Percentiles rank a stretch among this genome's conserved stretches.
Evolutionary conservation across 164 flowering plant species (phyloP).

Genomic region (Warburgia ugandensis): DNA sequence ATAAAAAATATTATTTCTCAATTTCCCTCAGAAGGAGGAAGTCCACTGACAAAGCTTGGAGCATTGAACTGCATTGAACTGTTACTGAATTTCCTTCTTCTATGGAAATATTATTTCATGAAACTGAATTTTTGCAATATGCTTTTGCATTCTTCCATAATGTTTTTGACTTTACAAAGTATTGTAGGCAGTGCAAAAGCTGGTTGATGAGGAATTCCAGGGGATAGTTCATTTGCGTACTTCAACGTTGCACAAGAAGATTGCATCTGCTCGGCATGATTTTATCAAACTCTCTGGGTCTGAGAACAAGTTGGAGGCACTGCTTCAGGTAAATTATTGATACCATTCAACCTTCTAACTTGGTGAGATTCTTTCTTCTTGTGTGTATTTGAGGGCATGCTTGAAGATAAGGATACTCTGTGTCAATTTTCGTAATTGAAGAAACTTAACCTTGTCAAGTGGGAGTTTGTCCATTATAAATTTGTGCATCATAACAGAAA

Average conservation of each 20-base stretch:
- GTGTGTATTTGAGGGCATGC: background rate
- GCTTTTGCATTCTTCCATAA: background rate
- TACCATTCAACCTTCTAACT: background rate
- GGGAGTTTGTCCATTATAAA: too few species aligned
- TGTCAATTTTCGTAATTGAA: too few species aligned
- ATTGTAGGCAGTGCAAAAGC: slow-evolving; percentile 76
- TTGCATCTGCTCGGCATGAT: slow-evolving; percentile 94
- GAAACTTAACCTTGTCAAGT: too few species aligned
- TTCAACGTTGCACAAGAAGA: slow-evolving; percentile 83
- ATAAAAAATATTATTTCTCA: too few species aligned
- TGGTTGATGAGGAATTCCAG: slow-evolving; percentile 91
- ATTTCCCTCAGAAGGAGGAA: too few species aligned
- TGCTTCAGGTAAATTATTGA: slow-evolving; percentile 57
- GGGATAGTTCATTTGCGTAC: slow-evolving; percentile 81
- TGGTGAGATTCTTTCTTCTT: background rate
- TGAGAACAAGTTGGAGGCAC: slow-evolving; percentile 88
- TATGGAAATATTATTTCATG: too few species aligned
- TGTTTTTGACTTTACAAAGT: background rate
- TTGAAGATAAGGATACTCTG: too few species aligned
- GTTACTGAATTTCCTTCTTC: too few species aligned
- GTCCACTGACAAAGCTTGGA: too few species aligned
- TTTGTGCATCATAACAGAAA: too few species aligned
- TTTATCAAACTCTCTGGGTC: slow-evolving; percentile 86
- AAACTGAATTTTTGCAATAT: too few species aligned
- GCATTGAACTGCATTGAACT: too few species aligned